Percentiles rank a stretch among this genome's conserved stretches.
These are phyloP conservation scores for Ettlia oleoabundans DNA, from an alignment of 139 green algal genomes.

Conservation along the genomic window DNA sequence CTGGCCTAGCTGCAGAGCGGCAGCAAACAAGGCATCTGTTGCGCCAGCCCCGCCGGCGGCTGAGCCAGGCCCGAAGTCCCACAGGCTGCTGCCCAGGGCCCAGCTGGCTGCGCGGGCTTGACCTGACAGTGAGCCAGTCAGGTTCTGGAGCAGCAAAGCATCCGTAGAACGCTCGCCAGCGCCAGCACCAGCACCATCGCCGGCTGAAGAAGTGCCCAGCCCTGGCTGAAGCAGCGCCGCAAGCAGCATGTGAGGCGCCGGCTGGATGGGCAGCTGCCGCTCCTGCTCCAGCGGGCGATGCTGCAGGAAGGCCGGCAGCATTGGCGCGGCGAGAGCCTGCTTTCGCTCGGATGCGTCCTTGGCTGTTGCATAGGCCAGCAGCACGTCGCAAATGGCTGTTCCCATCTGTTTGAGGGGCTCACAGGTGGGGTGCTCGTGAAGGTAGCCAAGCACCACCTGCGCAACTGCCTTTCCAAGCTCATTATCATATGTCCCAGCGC, in stretches of 20 bases:
- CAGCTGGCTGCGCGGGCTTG: too few species aligned
- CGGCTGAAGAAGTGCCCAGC: neutral
- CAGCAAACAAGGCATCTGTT: neutral
- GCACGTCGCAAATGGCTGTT: neutral
- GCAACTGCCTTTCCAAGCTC: constrained; percentile 4
- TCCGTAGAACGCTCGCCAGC: neutral
- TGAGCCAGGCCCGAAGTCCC: neutral
- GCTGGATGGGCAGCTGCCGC: neutral
- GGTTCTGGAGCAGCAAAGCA: neutral
- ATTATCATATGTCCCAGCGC: neutral
- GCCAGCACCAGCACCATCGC: neutral
- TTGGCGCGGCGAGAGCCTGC: neutral
- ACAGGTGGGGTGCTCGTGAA: neutral
- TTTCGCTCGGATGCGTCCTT: too few species aligned
- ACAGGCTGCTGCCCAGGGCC: too few species aligned
- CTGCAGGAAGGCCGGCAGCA: neutral
- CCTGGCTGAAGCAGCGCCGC: neutral
- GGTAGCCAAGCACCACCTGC: neutral
- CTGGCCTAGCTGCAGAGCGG: neutral
- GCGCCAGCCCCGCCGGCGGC: neutral
- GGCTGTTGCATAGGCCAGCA: neutral
- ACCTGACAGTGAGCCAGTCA: neutral
- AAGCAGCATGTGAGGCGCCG: neutral
- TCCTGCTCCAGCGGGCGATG: neutral
- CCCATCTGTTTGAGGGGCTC: neutral